Conservation (phyloP, 169 alveolate species). For the Cryptosporidium felis region DNA sequence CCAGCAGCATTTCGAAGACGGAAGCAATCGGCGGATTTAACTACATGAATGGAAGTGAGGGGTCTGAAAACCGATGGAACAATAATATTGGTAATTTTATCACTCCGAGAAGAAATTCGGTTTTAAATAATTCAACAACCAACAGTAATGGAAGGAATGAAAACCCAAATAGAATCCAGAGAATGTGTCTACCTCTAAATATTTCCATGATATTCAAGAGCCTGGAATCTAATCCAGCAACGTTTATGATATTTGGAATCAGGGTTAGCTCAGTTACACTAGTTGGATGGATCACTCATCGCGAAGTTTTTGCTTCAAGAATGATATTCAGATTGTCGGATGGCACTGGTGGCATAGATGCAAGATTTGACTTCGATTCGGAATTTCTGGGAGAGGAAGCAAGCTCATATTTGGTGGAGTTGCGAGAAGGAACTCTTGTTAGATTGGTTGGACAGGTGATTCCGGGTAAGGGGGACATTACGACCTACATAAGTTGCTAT, state of each 20-base stretch:
- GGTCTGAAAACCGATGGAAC: constrained; percentile 23
- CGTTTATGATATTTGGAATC: constrained; percentile 40
- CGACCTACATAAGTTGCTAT: constrained; percentile 55
- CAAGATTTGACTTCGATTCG: constrained; percentile 60
- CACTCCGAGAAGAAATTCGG: constrained; percentile 4
- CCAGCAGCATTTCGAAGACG: constrained; percentile 1
- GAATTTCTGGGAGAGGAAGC: constrained; percentile 52
- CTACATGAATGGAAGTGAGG: constrained; percentile 7
- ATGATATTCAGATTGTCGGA: constrained; percentile 65
- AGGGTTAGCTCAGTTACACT: constrained; percentile 54
- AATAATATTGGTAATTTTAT: neutral
- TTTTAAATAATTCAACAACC: neutral
- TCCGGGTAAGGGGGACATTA: constrained; percentile 60
- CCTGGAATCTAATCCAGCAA: constrained; percentile 9
- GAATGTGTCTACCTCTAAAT: constrained; percentile 58
- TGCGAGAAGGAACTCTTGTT: constrained; percentile 54
- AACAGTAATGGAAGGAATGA: constrained; percentile 6
- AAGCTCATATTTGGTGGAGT: constrained; percentile 6
- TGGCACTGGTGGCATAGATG: constrained; percentile 72
- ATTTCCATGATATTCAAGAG: constrained; percentile 21
- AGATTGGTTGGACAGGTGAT: constrained; percentile 64
- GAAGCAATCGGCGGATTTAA: neutral
- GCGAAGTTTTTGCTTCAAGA: constrained; percentile 34
- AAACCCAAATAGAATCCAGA: constrained; percentile 31
- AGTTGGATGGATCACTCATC: constrained; percentile 61